Base-by-base conservation (phyloP, 2,329 filamentous ascomycete genomes). In the Sporothrix sp. region DNA sequence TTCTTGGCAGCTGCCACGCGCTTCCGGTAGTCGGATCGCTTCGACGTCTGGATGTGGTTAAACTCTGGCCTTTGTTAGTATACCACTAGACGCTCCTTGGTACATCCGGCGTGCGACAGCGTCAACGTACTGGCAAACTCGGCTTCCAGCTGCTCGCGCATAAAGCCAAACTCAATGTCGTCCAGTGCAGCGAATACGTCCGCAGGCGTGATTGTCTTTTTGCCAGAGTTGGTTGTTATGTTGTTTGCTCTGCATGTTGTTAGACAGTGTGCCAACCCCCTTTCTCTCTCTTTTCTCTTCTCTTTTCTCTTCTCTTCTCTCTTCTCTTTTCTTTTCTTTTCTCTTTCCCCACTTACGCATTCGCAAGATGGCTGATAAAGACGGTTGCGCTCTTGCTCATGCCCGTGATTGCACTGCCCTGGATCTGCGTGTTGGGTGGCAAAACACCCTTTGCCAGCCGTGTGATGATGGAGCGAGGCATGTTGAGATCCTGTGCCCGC, bases 361-460 rank as follows among this genome's bases (percentile, higher is more conserved):
- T 76, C 39, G 85, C 82, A 28, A 93, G 71, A 64, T 90, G 87
- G 67, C 80, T 91, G 59, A 93, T 84, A 61, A 93, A 93, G 0
- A 93, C 82, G 1, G 85, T 90, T 7, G 87, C 84, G 65, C 84
- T 85, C 68, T 90, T 90, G 58, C 79, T 84, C 70, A 93, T 76
- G 9, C 86, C 87, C 47, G 87, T 68, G 50, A 90, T 78, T 37
- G 87, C 87, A 68, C 89, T 88, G 61, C 82, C 86, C 64, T 91
- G 85, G 44, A 91, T 86, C 66, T 88, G 84, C 5, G 86, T 90
- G 63, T 89, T 89, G 6, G 85, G 75, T 1, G 87, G 86, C 5
- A 93, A 71, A 6, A 87, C 85, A 36, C 85, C 84, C 68, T 91
- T 91, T 36, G 85, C 84, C 30, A 93, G 74, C 49, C 86, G 76